A percentile compares a stretch with the other conserved stretches of the same genome.
phyloP scores from a whole-genome alignment of 176 grass and related monocot species.

The Typha latifolia region DNA sequence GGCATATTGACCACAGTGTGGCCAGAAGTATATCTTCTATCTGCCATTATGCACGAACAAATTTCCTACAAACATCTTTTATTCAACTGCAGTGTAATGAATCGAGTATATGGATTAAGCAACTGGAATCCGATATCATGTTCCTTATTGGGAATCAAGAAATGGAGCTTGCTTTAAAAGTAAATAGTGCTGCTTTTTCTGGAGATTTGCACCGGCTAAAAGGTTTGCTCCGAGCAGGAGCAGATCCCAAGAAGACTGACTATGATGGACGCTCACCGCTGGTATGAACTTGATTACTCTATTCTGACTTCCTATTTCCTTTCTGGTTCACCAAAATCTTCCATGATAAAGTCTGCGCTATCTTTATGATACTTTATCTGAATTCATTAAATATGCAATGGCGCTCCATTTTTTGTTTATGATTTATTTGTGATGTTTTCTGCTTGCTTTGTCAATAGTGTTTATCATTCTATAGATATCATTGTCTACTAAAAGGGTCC shows the following conservation, averaged over 20 bases:
- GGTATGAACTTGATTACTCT: constrained; percentile 56
- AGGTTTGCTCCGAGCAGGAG: constrained; percentile 66
- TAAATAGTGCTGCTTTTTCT: constrained; percentile 73
- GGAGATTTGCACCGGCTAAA: constrained; percentile 69
- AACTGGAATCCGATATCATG: constrained; percentile 75
- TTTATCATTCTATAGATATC: too few relatives aligned
- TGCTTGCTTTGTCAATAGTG: too few relatives aligned
- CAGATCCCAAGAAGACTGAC: constrained; percentile 74
- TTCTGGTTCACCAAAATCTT: too few relatives aligned
- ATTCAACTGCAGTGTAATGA: constrained; percentile 44
- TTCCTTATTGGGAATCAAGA: constrained; percentile 90
- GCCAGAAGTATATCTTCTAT: neutral
- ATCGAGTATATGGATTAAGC: constrained; percentile 43
- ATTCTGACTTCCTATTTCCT: constrained; percentile 14
- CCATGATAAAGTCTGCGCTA: too few relatives aligned
- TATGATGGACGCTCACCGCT: constrained; percentile 84
- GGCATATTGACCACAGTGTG: neutral
- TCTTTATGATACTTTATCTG: too few relatives aligned
- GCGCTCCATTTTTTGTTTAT: too few relatives aligned
- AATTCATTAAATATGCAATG: too few relatives aligned
- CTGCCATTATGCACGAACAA: neutral
- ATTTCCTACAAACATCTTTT: constrained; percentile 4
- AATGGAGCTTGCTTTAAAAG: constrained; percentile 64
- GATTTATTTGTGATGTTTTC: too few relatives aligned
- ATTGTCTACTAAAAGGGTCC: too few relatives aligned